Conservation (phyloP, 2,329 filamentous ascomycete species). For the Calcarisporium arbuscula region DNA sequence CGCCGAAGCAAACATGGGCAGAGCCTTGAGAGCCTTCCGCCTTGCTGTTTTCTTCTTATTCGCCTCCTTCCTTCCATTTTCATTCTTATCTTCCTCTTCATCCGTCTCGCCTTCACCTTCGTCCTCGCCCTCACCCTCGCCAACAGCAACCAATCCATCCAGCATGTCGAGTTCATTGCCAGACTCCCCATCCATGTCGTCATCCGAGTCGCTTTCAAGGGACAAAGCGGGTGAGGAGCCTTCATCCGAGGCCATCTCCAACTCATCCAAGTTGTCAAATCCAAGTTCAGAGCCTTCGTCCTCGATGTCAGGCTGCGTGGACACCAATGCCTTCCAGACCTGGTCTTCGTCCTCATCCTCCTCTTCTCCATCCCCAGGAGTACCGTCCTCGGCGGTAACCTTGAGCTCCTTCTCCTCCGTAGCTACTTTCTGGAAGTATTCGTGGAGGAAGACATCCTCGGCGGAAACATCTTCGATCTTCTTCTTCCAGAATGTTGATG, state of each 20-base stretch:
- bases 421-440: conserved; percentile 78
- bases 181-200: conserved; percentile 26
- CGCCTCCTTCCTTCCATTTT: conserved; percentile 25
- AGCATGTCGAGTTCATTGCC: conserved; percentile 11
- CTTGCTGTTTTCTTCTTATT: too few relatives aligned
- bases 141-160: conserved; percentile 29
- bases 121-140: conserved; percentile 27
- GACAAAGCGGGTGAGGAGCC: conserved; percentile 30
- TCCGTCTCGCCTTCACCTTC: conserved; percentile 54
- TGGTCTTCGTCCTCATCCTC: conserved; percentile 66
- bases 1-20: conserved; percentile 87
- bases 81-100: conserved; percentile 40
- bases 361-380: conserved; percentile 34
- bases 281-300: conserved; percentile 46
- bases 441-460: conserved; percentile 97
- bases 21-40: conserved; percentile 76
- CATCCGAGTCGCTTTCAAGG: conserved; percentile 39
- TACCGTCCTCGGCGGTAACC: conserved; percentile 40
- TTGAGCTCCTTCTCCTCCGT: conserved; percentile 51
- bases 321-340: conserved; percentile 86
- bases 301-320: conserved; percentile 63
- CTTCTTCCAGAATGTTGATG: conserved; percentile 85
- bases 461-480: conserved; percentile 80
- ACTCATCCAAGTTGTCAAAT: conserved; percentile 42
- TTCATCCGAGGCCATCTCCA: conserved; percentile 43